phyloP scores from a whole-genome alignment of 768 basidiomycete species.

The Chlorophyllum brunneum region DNA sequence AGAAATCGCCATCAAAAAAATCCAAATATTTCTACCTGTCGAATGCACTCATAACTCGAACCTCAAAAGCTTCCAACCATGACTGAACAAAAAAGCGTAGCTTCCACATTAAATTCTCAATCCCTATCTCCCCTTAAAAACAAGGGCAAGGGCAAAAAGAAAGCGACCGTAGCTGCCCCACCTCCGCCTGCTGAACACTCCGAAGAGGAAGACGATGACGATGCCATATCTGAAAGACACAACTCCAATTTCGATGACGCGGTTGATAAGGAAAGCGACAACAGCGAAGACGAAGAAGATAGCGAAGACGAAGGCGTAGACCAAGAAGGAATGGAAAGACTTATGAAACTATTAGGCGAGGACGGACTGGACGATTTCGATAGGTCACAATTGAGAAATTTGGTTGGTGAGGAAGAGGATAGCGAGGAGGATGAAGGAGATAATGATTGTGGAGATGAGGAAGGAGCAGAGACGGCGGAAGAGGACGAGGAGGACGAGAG shows the following conservation, averaged over 20 bases:
- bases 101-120: neutral
- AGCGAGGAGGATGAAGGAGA: constrained; percentile 26
- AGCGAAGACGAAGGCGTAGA: constrained; percentile 45
- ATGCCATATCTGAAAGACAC: constrained; percentile 16
- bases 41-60: neutral
- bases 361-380: constrained; percentile 67
- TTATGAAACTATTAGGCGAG: constrained; percentile 57
- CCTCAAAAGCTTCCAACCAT: neutral
- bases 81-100: neutral
- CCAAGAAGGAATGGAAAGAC: constrained; percentile 52
- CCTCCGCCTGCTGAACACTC: neutral
- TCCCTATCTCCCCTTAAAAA: neutral
- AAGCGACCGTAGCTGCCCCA: neutral
- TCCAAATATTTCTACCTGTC: neutral
- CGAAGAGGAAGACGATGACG: constrained; percentile 13
- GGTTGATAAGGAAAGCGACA: constrained; percentile 16
- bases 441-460: constrained; percentile 13
- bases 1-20: neutral
- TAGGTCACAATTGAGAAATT: constrained; percentile 46
- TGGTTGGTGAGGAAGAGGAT: constrained; percentile 27
- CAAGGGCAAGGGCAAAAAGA: neutral
- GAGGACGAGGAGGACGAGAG: constrained; percentile 36
- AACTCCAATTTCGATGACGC: constrained; percentile 17
- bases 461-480: constrained; percentile 20
- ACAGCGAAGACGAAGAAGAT: constrained; percentile 19